Conservation (phyloP, 2,329 filamentous ascomycete species). For the Myriangium duriaei region DNA sequence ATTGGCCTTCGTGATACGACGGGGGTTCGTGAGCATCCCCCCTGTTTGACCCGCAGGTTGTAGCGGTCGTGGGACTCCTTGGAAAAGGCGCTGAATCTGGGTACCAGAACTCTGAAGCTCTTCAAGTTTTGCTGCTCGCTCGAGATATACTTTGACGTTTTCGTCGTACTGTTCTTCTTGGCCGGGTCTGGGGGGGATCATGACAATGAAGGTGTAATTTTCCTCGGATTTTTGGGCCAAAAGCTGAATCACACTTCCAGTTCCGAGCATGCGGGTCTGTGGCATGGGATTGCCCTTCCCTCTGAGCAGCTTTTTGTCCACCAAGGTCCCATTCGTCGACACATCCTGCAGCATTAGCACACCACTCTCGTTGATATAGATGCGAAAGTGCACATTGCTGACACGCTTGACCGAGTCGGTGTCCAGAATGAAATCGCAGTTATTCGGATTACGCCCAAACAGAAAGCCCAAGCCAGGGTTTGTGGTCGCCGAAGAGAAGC, state of each 20-base stretch:
- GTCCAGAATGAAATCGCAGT: conserved; percentile 60
- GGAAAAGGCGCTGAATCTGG: not conserved
- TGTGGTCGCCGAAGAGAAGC: conserved; percentile 62
- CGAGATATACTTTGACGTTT: conserved; percentile 58
- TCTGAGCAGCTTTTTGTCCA: conserved; percentile 59
- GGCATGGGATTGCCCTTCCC: conserved; percentile 34
- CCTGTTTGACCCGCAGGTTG: not conserved
- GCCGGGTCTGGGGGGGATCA: conserved; percentile 61
- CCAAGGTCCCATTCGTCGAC: conserved; percentile 90
- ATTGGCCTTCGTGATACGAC: conserved; percentile 22
- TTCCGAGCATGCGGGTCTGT: conserved; percentile 52
- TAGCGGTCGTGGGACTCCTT: not conserved
- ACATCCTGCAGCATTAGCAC: conserved; percentile 85
- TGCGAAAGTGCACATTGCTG: conserved; percentile 92
- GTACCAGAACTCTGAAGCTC: conserved; percentile 1
- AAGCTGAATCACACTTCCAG: conserved; percentile 63
- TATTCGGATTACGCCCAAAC: conserved; percentile 64
- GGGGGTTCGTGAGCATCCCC: conserved; percentile 10
- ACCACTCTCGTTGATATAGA: conserved; percentile 76
- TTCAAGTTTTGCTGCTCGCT: conserved; percentile 19
- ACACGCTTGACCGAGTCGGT: conserved; percentile 59
- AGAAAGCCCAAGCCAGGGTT: conserved; percentile 61
- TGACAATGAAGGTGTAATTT: conserved; percentile 72
- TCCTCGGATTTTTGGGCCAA: conserved; percentile 39
- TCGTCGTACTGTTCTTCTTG: conserved; percentile 52